Conservation (phyloP, 2,329 filamentous ascomycete genomes). For the Fusarium kyushuense region DNA sequence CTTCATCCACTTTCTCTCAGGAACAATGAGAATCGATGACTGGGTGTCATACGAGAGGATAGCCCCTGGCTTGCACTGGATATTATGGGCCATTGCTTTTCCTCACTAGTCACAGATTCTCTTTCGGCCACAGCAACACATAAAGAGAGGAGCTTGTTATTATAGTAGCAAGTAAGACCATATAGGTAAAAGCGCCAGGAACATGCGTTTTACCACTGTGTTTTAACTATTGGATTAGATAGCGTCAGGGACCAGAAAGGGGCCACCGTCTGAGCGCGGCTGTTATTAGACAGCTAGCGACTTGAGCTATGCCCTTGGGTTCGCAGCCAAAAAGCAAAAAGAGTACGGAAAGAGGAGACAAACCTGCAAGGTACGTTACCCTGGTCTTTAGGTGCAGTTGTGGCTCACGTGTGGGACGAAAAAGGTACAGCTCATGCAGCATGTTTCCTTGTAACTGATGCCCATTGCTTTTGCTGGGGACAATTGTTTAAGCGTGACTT, state of each 20-base stretch:
- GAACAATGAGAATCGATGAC: conserved; percentile 2
- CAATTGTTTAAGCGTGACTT: conserved; percentile 3
- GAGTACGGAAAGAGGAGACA: neutral
- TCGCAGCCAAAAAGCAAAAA: conserved; percentile 23
- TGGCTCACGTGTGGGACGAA: conserved; percentile 26
- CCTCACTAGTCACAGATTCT: conserved; percentile 7
- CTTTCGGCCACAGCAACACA: conserved; percentile 14
- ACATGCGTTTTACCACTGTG: conserved; percentile 21
- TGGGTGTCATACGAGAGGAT: conserved; percentile 15
- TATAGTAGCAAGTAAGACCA: conserved; percentile 16
- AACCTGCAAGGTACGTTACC: conserved; percentile 2
- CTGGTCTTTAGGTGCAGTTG: conserved; percentile 30
- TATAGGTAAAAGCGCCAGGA: conserved; percentile 17
- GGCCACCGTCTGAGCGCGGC: neutral
- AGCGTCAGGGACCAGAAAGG: neutral
- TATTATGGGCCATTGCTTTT: conserved; percentile 31
- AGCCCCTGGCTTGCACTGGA: conserved; percentile 1
- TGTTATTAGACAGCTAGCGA: neutral
- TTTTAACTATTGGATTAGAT: conserved; percentile 3
- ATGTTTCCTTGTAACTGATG: conserved; percentile 22
- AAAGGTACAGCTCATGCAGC: neutral
- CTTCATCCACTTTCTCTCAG: conserved; percentile 22
- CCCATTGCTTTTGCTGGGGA: conserved; percentile 29
- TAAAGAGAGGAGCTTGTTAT: conserved; percentile 10
- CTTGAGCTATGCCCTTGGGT: conserved; percentile 18